phyloP scores from a whole-genome alignment of 345 rosid genomes.

The Rhodamnia rubescens region DNA sequence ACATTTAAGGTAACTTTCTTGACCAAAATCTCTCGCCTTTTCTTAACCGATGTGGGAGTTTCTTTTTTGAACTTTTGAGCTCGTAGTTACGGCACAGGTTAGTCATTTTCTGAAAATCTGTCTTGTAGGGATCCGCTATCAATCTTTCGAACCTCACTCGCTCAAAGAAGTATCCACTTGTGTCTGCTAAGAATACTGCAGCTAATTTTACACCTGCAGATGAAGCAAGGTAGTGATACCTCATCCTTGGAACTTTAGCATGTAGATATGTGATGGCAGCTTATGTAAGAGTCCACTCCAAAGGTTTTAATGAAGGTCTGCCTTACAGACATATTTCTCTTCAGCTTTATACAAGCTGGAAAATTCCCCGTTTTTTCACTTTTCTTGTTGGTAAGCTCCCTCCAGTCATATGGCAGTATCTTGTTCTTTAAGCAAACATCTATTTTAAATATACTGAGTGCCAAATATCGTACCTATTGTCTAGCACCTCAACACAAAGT shows the following conservation, averaged over 20 bases:
- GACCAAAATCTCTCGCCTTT: neutral
- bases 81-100: neutral
- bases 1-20: constrained; percentile 21
- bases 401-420: neutral
- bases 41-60: neutral
- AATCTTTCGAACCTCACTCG: constrained; percentile 42
- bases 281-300: neutral
- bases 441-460: neutral
- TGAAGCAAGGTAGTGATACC: constrained; percentile 44
- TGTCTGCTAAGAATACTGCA: constrained; percentile 45
- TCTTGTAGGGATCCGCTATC: constrained; percentile 56
- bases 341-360: neutral
- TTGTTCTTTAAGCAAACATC: neutral
- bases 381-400: neutral
- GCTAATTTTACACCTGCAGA: constrained; percentile 30
- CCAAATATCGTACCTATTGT: neutral
- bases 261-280: neutral
- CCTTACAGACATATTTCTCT: neutral
- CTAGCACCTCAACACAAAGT: neutral
- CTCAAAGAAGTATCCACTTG: constrained; percentile 41
- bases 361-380: neutral
- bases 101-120: neutral
- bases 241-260: neutral
- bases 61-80: neutral
- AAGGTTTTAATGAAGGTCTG: neutral